These are phyloP conservation scores for Acer saccharum DNA, from an alignment of 345 rosid species.

Conservation along the genomic window DNA sequence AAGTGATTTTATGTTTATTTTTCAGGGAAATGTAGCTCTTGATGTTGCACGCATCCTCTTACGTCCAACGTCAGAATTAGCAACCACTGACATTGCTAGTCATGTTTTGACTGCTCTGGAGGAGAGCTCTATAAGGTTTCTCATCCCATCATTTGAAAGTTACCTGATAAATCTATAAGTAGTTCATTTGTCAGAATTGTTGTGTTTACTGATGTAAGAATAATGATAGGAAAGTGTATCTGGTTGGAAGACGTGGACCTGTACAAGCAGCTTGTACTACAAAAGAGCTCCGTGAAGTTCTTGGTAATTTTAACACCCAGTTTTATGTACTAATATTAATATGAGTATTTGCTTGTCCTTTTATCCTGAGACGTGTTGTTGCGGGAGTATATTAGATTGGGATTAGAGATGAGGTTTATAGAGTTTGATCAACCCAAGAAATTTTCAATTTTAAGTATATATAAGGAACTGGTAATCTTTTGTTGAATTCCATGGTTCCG, in stretches of 20 bases:
- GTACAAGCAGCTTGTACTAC: conserved; percentile 97
- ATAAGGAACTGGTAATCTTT: not conserved
- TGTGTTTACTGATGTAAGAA: conserved; percentile 7
- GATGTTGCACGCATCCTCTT: conserved; percentile 89
- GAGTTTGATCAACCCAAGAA: not conserved
- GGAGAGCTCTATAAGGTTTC: conserved; percentile 78
- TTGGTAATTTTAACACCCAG: conserved; percentile 44
- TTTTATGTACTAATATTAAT: not conserved
- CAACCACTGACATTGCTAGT: conserved; percentile 78
- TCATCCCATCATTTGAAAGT: conserved; percentile 12
- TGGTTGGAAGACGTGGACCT: conserved; percentile 95
- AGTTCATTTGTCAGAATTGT: not conserved
- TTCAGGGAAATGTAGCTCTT: conserved; percentile 96
- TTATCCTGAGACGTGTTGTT: not conserved
- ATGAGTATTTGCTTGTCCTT: not conserved
- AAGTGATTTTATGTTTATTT: conserved; percentile 9
- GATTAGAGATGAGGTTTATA: not conserved
- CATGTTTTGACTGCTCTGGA: conserved; percentile 77
- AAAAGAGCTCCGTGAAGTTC: conserved; percentile 92
- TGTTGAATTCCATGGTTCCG: not conserved
- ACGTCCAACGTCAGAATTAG: conserved; percentile 71
- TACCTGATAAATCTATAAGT: conserved; percentile 9
- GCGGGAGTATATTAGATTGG: not conserved
- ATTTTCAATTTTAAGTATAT: not conserved
- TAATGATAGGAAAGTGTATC: conserved; percentile 72